A percentile compares a stretch with the other conserved stretches of the same genome.
phyloP scores from a whole-genome alignment of 345 rosid species.

The Syzygium aqueum region DNA sequence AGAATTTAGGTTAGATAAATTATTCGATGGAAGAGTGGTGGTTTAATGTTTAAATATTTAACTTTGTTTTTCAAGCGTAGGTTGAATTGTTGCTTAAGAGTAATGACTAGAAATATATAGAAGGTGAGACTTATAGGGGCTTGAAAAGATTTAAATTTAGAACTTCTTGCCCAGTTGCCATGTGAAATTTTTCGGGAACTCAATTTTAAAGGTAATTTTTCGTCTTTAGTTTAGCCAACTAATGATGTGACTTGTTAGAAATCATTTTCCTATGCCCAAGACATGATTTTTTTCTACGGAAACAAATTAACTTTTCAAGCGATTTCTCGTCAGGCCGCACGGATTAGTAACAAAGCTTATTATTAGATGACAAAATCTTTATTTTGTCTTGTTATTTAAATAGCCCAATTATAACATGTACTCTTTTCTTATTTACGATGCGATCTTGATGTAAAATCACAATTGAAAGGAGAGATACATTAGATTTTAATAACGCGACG shows the following conservation, averaged over 20 bases:
- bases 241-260: not conserved
- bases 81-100: not conserved
- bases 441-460: not conserved
- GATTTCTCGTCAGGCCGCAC: too few species aligned
- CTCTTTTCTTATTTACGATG: not conserved
- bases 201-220: not conserved
- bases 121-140: not conserved
- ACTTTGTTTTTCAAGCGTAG: not conserved
- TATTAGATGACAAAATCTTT: not conserved
- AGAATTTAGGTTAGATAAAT: not conserved
- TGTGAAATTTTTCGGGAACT: not conserved
- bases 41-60: not conserved
- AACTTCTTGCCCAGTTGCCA: not conserved
- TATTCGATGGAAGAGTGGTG: not conserved
- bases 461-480: not conserved
- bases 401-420: not conserved
- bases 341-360: too few species aligned
- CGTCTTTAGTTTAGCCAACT: not conserved
- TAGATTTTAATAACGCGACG: not conserved
- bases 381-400: not conserved
- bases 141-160: not conserved
- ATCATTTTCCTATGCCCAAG: not conserved
- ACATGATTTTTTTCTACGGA: not conserved
- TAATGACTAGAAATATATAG: not conserved
- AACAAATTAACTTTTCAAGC: too few species aligned